Base-by-base conservation (phyloP, 2,329 filamentous ascomycete species). In the Pseudopithomyces chartarum region DNA sequence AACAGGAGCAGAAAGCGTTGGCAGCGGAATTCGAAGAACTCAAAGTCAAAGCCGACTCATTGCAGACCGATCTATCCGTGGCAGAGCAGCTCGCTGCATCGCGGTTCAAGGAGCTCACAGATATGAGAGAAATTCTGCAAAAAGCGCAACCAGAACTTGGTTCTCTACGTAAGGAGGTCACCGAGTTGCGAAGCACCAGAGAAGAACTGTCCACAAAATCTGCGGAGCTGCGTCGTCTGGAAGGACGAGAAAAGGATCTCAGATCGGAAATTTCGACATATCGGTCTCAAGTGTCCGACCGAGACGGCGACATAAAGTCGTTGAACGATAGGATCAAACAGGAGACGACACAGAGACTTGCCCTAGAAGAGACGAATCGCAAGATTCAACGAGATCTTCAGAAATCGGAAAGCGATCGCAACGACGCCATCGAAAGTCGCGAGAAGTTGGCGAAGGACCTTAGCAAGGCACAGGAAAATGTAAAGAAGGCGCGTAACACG, bases 141-240 rank as follows among this genome's bases (percentile, higher is more conserved):
- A 96, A 95, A 73, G 85, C 90, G 0, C 93, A 97, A 69, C 90
- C 92, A 0, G 94, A 99, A 75, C 80, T 98, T 22, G 90, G 89
- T 72, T 88, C 81, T 43, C 81, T 98, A 19, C 87, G 91, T 7
- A 86, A 88, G 47, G 93, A 98, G 66, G 88, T 90, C 29, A 84
- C 85, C 0, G 84, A 88, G 39, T 81, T 98, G 33, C 93, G 92
- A 74, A 81, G 81, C 0, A 83, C 85, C 2, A 94, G 90, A 69
- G 89, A 93, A 45, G 91, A 96, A 59, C 82, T 97, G 1, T 81
- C 84, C 0, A 82, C 80, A 60, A 85, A 84, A 62, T 82, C 78
- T 3, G 76, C 79, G 2, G 90, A 93, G 62, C 74, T 98, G 6
- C 87, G 87, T 58, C 84, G 84, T n/a, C 80, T 96, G 12, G 94